A percentile compares a stretch with the other conserved stretches of the same genome.
Conservation (phyloP, 805 yeast species). For the Suhomyces faveliae region DNA sequence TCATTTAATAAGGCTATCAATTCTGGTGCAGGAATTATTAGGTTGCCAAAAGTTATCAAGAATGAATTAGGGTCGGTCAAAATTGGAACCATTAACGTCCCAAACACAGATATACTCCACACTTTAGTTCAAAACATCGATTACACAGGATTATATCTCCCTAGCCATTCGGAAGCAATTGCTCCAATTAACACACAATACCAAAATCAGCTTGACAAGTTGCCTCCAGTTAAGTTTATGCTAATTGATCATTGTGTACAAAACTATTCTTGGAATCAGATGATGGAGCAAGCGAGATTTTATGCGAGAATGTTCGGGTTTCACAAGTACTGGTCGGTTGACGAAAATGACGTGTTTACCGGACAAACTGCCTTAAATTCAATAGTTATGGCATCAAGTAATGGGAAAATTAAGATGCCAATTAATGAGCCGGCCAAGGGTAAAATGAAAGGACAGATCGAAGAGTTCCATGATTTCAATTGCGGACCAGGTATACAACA, state of each 20-base stretch:
- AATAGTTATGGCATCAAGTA: constrained; percentile 70
- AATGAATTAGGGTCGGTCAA: constrained; percentile 54
- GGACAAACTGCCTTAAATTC: constrained; percentile 68
- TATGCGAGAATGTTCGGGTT: constrained; percentile 69
- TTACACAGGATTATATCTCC: constrained; percentile 48
- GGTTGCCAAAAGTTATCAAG: constrained; percentile 23
- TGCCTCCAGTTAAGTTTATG: constrained; percentile 39
- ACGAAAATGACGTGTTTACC: constrained; percentile 71
- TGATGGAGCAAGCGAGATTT: constrained; percentile 56
- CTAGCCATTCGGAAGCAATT: constrained; percentile 37
- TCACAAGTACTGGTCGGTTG: constrained; percentile 82
- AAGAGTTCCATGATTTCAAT: constrained; percentile 73
- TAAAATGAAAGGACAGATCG: constrained; percentile 67
- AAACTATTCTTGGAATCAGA: constrained; percentile 67
- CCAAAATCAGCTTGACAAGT: constrained; percentile 5
- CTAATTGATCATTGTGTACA: constrained; percentile 79
- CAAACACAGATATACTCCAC: constrained; percentile 64
- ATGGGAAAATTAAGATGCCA: constrained; percentile 72
- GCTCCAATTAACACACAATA: constrained; percentile 8
- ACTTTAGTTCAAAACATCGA: constrained; percentile 56
- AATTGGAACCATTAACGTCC: constrained; percentile 45
- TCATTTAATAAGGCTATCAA: constrained; percentile 47
- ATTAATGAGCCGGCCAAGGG: constrained; percentile 82
- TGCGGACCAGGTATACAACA: constrained; percentile 87
- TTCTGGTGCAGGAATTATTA: constrained; percentile 49